Conservation (phyloP, 352 stramenopile species). For the Pythium phragmiticola region DNA sequence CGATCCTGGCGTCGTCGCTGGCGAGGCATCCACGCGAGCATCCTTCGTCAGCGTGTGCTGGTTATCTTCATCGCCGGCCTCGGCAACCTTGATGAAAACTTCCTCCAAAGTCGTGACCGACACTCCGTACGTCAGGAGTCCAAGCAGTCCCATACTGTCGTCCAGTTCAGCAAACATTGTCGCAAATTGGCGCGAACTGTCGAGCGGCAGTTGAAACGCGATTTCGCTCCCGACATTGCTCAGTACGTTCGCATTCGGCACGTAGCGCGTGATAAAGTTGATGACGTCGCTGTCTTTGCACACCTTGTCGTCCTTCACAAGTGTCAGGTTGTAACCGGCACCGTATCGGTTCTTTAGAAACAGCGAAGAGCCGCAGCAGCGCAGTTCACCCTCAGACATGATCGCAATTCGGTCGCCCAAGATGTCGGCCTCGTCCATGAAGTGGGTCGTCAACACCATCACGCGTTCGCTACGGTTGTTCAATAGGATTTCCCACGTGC, state of each 20-base stretch:
- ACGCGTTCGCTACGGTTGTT: conserved; percentile 63
- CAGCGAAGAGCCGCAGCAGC: conserved; percentile 57
- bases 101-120: conserved; percentile 88
- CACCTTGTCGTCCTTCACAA: conserved; percentile 23
- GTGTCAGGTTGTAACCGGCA: conserved; percentile 69
- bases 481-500: conserved; percentile 76
- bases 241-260: conserved; percentile 37
- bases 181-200: conserved; percentile 53
- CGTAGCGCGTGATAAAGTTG: conserved; percentile 25
- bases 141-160: conserved; percentile 27
- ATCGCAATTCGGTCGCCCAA: conserved; percentile 90
- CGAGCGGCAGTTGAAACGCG: conserved; percentile 70
- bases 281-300: background rate
- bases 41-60: conserved; percentile 46
- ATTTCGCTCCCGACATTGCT: conserved; percentile 78
- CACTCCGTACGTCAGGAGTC: conserved; percentile 66
- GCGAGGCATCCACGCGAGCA: background rate
- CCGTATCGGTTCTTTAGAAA: conserved; percentile 85
- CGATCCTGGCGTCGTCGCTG: conserved; percentile 1
- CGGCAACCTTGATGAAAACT: conserved; percentile 88
- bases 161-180: conserved; percentile 79
- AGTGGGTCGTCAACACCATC: conserved; percentile 91
- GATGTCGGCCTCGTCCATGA: conserved; percentile 92
- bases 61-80: conserved; percentile 41
- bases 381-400: conserved; percentile 73